Base-by-base conservation (phyloP, 352 stramenopile genomes). In the Phytophthora sansomeana region DNA sequence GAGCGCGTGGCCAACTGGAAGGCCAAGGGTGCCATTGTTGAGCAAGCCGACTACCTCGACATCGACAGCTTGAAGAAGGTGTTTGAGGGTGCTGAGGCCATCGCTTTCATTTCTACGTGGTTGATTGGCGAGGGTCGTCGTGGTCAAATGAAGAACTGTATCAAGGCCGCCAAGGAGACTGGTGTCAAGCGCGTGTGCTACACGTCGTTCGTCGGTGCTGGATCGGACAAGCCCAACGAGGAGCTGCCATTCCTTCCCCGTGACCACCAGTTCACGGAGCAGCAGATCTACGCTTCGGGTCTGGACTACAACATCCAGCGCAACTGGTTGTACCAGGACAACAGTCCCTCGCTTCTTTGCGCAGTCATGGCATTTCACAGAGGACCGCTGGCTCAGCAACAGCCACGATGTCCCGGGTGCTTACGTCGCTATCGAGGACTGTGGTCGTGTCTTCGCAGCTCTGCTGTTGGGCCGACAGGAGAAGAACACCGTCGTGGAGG, bases 291-390 rank as follows among this genome's bases (percentile, higher is more conserved):
- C 46, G 46, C 42, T 14, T 69, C 61, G 19, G 53, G 61, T 19
- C 53, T 64, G 16, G 28, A 69, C 17, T 64, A 51, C 53, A 69
- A 55, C 62, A 69, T 69, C 53, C 62, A 69, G 38, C 62, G 46
- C 38, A 62, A 69, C 44, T 69, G 48, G 42, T 26, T 70, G 19
- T 56, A 65, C 39, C 38, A 33, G 35, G 38, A 65, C 53, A 70
- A 70, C 54, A 70, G 58, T 30, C n/a, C 62, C 61, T 11, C 39
- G 11, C 17, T 28, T 69, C 6, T 69, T 69, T 17, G 52, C 61
- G 9, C 52, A 28, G 44, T 69, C 61, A 28, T 69, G 61, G 62
- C 53, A 64, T 38, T 69, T 63, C 30, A 59, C 46, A 10, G 62
- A 49, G 5, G 30, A 64, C 53, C 58, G 58, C 29, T 69, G 62